Evolutionary conservation across 2,329 filamentous ascomycete species (phyloP).

Genomic region (Septoria linicola): DNA sequence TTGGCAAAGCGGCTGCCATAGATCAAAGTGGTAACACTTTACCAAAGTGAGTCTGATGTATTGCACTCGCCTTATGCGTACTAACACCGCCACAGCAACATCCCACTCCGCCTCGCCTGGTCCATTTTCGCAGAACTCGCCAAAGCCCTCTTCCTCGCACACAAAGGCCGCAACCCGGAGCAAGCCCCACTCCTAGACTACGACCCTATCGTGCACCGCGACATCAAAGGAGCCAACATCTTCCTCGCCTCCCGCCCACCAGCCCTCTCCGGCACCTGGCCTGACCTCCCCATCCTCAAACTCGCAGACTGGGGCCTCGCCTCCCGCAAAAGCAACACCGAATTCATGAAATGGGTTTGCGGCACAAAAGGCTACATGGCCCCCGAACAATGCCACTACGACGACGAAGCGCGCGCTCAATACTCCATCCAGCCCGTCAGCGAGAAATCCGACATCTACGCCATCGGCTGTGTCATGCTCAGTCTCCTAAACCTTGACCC

Average conservation of each 20-base stretch:
- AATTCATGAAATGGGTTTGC: not conserved
- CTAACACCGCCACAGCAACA: not conserved
- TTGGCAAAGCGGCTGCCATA: not conserved
- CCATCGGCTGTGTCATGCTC: slow-evolving; percentile 7
- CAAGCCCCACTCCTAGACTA: not conserved
- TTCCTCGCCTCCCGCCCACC: slow-evolving; percentile 5
- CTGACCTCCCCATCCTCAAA: slow-evolving; percentile 4
- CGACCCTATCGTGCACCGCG: slow-evolving; percentile 4
- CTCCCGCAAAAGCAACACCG: not conserved
- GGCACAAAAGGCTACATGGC: slow-evolving; percentile 11
- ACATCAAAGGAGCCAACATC: slow-evolving; percentile 15
- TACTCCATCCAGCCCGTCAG: not conserved
- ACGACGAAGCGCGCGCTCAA: not conserved
- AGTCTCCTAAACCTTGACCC: slow-evolving; percentile 12
- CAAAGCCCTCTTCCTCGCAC: slow-evolving; percentile 6
- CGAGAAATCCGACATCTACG: slow-evolving; percentile 8
- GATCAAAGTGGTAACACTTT: not conserved
- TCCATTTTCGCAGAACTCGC: slow-evolving; percentile 12
- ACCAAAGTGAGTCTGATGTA: not conserved
- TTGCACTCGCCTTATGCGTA: not conserved
- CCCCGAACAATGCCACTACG: slow-evolving; percentile 6
- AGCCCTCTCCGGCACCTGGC: not conserved
- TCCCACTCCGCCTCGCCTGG: slow-evolving; percentile 12
- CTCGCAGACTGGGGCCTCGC: slow-evolving; percentile 17
- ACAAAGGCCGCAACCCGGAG: not conserved